Evolutionary conservation across 345 rosid species (phyloP), one percentile per base, ranked within the genome.

Genomic region (Microcos paniculata): DNA sequence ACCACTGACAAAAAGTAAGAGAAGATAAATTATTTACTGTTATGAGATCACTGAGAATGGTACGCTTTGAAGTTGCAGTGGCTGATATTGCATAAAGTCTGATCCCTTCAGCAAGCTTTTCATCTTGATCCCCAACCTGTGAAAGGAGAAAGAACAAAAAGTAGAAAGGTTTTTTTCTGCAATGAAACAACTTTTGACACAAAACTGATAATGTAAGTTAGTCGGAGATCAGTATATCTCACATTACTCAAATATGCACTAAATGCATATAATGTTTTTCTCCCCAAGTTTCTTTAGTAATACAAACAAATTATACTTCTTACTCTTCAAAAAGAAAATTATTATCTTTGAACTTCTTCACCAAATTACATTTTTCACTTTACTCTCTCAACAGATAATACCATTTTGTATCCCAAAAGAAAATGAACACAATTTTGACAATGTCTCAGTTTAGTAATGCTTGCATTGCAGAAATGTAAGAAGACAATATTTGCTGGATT

Each of bases 31-130:
- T 28, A 11, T 86, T 72, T 88, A 95, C 98, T 28, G 93, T 93
- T 58, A 95, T 86, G 71, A 95, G 97, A 87, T 95, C 99, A 73
- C 96, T 91, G 12, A 93, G 94, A 62, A 96, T 84, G 55, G 93
- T 90, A 33, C 90, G 85, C 78, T 93, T 96, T 73, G 99, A 89
- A 21, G 92, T 85, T 58, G 96, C 80, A 65, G 94, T 91, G 62
- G 91, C 62, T 74, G 98, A 77, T 80, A 96, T 80, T 31, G 99
- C 98, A 79, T 84, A 96, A 13, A 96, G 91, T 87, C 91, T 89
- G 71, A 96, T 96, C 72, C 98, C 98, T 82, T 95, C 98, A 0
- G 99, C 96, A 26, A 95, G 91, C 85, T 95, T 95, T 81, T 95
- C 98, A 48, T 95, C 97, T 77, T 78, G 81, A n/a, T 95, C 96